phyloP scores from a whole-genome alignment of 2,329 filamentous ascomycete species.

The Furcasterigmium sp. region DNA sequence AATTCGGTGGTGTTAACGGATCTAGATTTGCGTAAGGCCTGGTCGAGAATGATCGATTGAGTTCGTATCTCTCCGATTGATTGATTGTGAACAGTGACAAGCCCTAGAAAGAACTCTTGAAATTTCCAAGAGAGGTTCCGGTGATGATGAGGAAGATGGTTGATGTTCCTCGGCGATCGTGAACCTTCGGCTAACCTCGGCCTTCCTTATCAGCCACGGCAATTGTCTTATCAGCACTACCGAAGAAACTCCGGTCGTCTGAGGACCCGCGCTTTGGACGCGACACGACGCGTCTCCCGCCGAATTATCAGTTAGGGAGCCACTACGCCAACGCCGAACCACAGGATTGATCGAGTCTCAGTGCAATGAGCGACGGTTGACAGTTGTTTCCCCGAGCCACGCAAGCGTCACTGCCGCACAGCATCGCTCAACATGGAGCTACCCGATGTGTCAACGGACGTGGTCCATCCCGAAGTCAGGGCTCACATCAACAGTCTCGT shows the following conservation, averaged over 20 bases:
- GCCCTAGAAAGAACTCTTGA: too few species aligned
- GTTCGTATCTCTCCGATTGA: too few species aligned
- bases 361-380: too few species aligned
- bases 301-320: not conserved
- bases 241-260: not conserved
- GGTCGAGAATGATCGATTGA: too few species aligned
- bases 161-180: conserved; percentile 5
- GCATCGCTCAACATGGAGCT: conserved; percentile 45
- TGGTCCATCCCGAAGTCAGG: conserved; percentile 87
- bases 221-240: not conserved
- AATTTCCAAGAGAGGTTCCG: not conserved
- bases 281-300: conserved; percentile 8
- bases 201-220: conserved; percentile 13
- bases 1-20: too few species aligned
- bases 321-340: too few species aligned
- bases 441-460: conserved; percentile 45
- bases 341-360: too few species aligned
- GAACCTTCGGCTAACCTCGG: conserved; percentile 39
- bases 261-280: conserved; percentile 1
- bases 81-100: too few species aligned
- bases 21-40: too few species aligned
- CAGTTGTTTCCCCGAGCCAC: not conserved
- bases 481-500: conserved; percentile 92
- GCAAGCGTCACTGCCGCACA: not conserved
- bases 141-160: not conserved